Evolutionary conservation across 2,329 filamentous ascomycete species (phyloP).

Genomic region (Podosphaera xanthii): DNA sequence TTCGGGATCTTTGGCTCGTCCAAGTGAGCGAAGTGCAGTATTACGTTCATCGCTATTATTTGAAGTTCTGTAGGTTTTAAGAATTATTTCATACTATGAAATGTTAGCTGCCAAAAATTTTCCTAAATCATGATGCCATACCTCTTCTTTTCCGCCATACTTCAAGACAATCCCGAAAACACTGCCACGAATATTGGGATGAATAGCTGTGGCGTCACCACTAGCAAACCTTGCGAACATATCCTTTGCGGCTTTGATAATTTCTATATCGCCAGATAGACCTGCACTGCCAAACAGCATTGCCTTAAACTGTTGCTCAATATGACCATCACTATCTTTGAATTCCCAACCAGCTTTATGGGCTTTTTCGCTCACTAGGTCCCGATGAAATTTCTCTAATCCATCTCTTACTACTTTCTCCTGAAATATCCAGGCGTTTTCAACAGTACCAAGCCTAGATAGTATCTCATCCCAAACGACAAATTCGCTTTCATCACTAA

Average conservation of each 20-base stretch:
- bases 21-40: slow-evolving; percentile 64
- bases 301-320: slow-evolving; percentile 84
- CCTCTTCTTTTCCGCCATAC: slow-evolving; percentile 66
- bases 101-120: slow-evolving; percentile 4
- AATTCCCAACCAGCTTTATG: slow-evolving; percentile 81
- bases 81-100: slow-evolving; percentile 45
- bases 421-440: slow-evolving; percentile 75
- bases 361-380: slow-evolving; percentile 55
- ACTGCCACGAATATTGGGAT: slow-evolving; percentile 73
- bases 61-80: slow-evolving; percentile 53
- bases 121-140: slow-evolving; percentile 17
- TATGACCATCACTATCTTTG: slow-evolving; percentile 61
- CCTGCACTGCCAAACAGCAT: slow-evolving; percentile 74
- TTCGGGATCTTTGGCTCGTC: slow-evolving; percentile 52
- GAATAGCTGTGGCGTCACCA: slow-evolving; percentile 61
- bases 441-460: slow-evolving; percentile 52
- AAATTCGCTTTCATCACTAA: slow-evolving; percentile 67
- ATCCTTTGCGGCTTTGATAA: slow-evolving; percentile 61
- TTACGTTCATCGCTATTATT: slow-evolving; percentile 75
- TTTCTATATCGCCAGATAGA: slow-evolving; percentile 51
- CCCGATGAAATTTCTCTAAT: slow-evolving; percentile 61
- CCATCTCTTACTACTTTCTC: slow-evolving; percentile 49
- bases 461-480: slow-evolving; percentile 92
- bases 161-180: slow-evolving; percentile 71
- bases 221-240: slow-evolving; percentile 73